A percentile compares a stretch with the other conserved stretches of the same genome.
Conservation (phyloP, 148 eudicot species). For the Silene uniflora region DNA sequence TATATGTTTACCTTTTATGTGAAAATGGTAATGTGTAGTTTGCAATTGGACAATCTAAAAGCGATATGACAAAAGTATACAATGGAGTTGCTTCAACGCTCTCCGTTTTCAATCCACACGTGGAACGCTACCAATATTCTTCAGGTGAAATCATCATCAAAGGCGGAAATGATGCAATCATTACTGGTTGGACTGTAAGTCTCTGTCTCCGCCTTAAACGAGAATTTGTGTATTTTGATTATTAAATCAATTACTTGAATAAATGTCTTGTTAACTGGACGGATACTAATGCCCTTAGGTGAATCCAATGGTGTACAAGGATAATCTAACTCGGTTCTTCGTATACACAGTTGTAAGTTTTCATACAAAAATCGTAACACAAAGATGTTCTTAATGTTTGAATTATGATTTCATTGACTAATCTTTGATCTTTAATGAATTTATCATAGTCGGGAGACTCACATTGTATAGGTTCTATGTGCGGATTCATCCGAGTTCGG, state of each 20-base stretch:
- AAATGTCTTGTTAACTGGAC: too few relatives aligned
- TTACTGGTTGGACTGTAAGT: conserved; percentile 27
- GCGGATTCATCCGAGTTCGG: conserved; percentile 18
- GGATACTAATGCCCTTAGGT: conserved; percentile 19
- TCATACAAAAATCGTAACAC: not conserved
- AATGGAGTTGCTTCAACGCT: conserved; percentile 17
- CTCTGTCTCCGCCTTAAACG: too few relatives aligned
- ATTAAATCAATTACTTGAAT: too few relatives aligned
- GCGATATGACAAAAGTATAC: conserved; percentile 12
- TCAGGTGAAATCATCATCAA: conserved; percentile 27
- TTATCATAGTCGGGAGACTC: conserved; percentile 16
- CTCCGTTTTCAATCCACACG: conserved; percentile 15
- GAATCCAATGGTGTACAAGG: conserved; percentile 23
- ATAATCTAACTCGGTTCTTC: conserved; percentile 22
- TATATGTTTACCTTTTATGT: too few relatives aligned
- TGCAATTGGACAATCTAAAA: conserved; percentile 22
- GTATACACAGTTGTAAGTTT: conserved; percentile 24
- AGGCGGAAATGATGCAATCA: conserved; percentile 21
- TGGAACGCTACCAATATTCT: conserved; percentile 17
- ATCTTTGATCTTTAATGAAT: not conserved
- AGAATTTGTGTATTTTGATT: too few relatives aligned
- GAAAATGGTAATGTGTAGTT: conserved; percentile 1
- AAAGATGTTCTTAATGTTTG: too few relatives aligned
- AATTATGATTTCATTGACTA: not conserved
- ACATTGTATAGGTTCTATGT: conserved; percentile 10